Percentiles rank a stretch among this genome's conserved stretches.
phyloP scores from a whole-genome alignment of 2,329 filamentous ascomycete species.

The Tolypocladium endophyticum region DNA sequence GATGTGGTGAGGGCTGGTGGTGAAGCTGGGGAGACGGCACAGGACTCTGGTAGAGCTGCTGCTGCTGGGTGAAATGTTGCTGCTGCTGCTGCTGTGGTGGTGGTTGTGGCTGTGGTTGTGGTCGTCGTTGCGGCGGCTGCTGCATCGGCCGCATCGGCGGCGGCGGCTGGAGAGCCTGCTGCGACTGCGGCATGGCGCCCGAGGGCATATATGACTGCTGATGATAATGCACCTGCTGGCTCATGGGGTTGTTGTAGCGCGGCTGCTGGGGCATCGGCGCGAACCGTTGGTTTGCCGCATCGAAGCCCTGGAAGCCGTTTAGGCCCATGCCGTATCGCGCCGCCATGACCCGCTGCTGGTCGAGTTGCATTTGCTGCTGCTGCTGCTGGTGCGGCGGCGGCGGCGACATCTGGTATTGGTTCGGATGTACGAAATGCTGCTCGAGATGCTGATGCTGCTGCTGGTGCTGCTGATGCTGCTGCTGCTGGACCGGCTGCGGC shows the following conservation, averaged over 20 bases:
- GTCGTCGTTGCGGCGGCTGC: background rate
- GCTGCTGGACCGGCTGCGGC: slow-evolving; percentile 9
- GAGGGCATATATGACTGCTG: background rate
- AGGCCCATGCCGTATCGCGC: slow-evolving; percentile 1
- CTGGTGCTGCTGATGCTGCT: slow-evolving; percentile 15
- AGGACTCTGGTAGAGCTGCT: slow-evolving; percentile 6
- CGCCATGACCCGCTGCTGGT: slow-evolving; percentile 7
- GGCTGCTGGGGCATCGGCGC: slow-evolving; percentile 11
- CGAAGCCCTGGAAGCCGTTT: background rate
- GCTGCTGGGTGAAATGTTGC: background rate
- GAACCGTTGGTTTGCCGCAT: background rate
- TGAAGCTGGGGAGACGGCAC: slow-evolving; percentile 7
- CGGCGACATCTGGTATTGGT: slow-evolving; percentile 12
- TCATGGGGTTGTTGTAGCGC: background rate
- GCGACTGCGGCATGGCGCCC: background rate
- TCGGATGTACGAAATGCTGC: slow-evolving; percentile 7
- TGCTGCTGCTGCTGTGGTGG: background rate
- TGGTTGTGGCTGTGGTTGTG: background rate
- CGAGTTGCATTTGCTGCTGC: slow-evolving; percentile 9
- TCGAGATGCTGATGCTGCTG: slow-evolving; percentile 15
- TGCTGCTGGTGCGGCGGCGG: slow-evolving; percentile 10
- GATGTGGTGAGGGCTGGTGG: slow-evolving; percentile 10
- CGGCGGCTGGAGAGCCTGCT: background rate
- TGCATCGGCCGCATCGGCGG: background rate
- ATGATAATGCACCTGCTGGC: background rate